A percentile compares a stretch with the other conserved stretches of the same genome.
These are phyloP conservation scores for Vinca minor DNA, from an alignment of 257 asterid genomes.

Conservation along the genomic window DNA sequence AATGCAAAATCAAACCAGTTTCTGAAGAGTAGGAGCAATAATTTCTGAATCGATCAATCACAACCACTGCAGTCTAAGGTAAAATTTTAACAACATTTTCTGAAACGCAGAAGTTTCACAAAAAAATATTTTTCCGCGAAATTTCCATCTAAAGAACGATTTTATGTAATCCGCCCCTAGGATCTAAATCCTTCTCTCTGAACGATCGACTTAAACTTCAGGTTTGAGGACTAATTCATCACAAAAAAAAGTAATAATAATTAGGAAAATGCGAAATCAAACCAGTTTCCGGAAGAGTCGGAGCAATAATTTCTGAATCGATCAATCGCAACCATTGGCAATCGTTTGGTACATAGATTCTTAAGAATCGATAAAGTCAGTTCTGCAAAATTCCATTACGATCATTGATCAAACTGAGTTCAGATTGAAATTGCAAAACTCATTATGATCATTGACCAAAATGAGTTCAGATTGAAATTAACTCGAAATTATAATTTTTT, in stretches of 20 bases:
- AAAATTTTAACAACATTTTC: too few species aligned
- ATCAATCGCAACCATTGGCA: conserved; percentile 45
- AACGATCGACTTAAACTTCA: not conserved
- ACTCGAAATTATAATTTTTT: not conserved
- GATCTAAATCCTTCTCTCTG: too few species aligned
- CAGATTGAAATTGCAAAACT: not conserved
- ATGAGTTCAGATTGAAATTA: too few species aligned
- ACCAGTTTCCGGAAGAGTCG: conserved; percentile 58
- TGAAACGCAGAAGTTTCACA: too few species aligned
- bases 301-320: conserved; percentile 66
- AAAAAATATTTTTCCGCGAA: too few species aligned
- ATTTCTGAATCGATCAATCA: too few species aligned
- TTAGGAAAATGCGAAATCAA: not conserved
- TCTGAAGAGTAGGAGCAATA: too few species aligned
- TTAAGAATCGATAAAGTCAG: conserved; percentile 52
- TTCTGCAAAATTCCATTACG: conserved; percentile 31
- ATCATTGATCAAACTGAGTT: not conserved
- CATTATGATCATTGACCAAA: not conserved
- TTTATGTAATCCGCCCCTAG: not conserved
- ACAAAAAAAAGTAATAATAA: too few species aligned
- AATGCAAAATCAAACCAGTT: too few species aligned
- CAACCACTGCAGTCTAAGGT: too few species aligned
- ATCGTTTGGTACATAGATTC: conserved; percentile 43
- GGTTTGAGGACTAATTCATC: not conserved
- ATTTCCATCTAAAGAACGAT: too few species aligned